A percentile compares a stretch with the other conserved stretches of the same genome.
Evolutionary conservation across 345 rosid genomes (phyloP).

Genomic region (Dipteronia dyeriana): DNA sequence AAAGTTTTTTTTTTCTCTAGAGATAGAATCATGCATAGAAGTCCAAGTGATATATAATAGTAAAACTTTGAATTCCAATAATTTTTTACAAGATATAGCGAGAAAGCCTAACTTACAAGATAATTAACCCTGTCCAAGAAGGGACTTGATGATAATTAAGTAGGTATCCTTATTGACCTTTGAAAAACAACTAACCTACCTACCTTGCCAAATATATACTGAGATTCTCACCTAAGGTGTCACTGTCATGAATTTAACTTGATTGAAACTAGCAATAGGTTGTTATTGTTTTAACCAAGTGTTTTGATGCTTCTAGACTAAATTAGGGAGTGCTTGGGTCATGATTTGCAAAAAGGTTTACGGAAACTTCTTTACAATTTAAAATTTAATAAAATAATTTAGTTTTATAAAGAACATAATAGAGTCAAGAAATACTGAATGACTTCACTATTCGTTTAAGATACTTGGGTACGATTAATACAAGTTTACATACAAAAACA

Average conservation of each 20-base stretch:
- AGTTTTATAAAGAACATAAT: too few relatives aligned
- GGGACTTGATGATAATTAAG: slow-evolving; percentile 20
- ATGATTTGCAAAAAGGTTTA: too few relatives aligned
- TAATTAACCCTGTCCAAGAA: slow-evolving; percentile 17
- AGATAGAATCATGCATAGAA: not conserved
- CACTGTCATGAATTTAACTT: not conserved
- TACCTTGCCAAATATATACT: slow-evolving; percentile 45
- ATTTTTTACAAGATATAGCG: not conserved
- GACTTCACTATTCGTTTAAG: too few relatives aligned
- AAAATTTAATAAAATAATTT: too few relatives aligned
- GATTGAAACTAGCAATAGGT: not conserved
- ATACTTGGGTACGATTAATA: too few relatives aligned
- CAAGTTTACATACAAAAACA: too few relatives aligned
- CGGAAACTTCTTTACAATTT: not conserved
- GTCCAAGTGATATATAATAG: not conserved
- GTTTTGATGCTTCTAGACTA: not conserved
- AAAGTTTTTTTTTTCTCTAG: not conserved
- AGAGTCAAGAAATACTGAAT: too few relatives aligned
- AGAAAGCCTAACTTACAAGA: slow-evolving; percentile 27
- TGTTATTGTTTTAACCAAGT: not conserved
- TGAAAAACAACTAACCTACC: slow-evolving; percentile 44
- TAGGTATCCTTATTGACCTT: slow-evolving; percentile 42
- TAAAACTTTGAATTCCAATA: not conserved
- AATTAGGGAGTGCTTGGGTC: too few relatives aligned
- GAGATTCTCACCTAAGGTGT: slow-evolving; percentile 33